Percentiles rank a stretch among this genome's conserved stretches.
These are phyloP conservation scores for Trichosanthes truncata DNA, from an alignment of 306 rosid species.

Conservation along the genomic window DNA sequence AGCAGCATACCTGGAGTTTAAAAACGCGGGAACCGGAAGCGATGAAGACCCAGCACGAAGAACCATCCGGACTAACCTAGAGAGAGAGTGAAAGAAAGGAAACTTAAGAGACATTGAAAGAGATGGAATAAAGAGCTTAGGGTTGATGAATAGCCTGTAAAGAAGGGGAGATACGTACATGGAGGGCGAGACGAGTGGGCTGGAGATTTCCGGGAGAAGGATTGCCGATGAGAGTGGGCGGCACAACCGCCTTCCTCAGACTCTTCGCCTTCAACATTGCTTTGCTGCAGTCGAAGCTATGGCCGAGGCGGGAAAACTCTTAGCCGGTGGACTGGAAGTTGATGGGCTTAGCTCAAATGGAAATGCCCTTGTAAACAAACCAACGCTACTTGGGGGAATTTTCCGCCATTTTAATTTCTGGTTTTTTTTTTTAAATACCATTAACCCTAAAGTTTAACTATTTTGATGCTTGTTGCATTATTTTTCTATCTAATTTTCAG, in stretches of 20 bases:
- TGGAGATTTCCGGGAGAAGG: constrained; percentile 86
- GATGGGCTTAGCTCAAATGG: too few relatives aligned
- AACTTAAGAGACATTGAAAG: neutral
- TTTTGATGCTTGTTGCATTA: too few relatives aligned
- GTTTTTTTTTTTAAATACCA: too few relatives aligned
- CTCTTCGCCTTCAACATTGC: constrained; percentile 32
- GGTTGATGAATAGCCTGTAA: neutral
- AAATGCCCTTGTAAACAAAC: too few relatives aligned
- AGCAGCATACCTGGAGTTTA: constrained; percentile 46
- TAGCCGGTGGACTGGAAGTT: neutral
- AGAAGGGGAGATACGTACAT: constrained; percentile 17
- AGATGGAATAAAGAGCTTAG: neutral
- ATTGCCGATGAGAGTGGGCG: constrained; percentile 41
- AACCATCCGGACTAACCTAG: constrained; percentile 36
- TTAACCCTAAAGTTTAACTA: too few relatives aligned
- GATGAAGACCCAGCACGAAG: constrained; percentile 47
- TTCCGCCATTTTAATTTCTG: too few relatives aligned
- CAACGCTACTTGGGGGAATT: too few relatives aligned
- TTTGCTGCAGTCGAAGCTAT: neutral
- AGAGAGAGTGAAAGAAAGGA: neutral
- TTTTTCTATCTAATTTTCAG: too few relatives aligned
- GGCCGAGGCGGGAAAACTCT: neutral
- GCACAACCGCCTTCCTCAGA: constrained; percentile 61
- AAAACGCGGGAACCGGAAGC: constrained; percentile 69
- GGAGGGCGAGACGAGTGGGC: constrained; percentile 78